Evolutionary conservation across 2,329 filamentous ascomycete genomes (phyloP).

Genomic region (Myriosclerotinia curreyana): DNA sequence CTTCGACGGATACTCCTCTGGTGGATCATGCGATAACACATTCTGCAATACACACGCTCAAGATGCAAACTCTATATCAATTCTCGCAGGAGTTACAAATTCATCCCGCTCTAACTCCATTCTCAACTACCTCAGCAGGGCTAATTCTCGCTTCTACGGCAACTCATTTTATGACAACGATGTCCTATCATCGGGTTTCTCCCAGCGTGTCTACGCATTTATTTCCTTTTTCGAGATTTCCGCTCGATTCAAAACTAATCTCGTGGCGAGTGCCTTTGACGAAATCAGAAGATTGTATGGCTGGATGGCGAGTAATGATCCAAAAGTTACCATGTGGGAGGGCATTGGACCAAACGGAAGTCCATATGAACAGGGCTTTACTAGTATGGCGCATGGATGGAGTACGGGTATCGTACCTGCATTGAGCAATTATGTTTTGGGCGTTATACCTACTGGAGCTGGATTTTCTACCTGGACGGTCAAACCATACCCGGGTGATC

Average conservation of each 20-base stretch:
- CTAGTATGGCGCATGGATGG: slow-evolving; percentile 52
- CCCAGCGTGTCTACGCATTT: slow-evolving; percentile 50
- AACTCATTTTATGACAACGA: slow-evolving; percentile 53
- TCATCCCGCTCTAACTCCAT: slow-evolving; percentile 38
- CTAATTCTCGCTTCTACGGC: slow-evolving; percentile 45
- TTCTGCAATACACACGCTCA: slow-evolving; percentile 44
- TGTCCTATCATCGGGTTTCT: slow-evolving; percentile 42
- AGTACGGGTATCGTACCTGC: slow-evolving; percentile 50
- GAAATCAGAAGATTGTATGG: slow-evolving; percentile 49
- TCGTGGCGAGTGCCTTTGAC: slow-evolving; percentile 43
- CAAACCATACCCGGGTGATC: slow-evolving; percentile 40
- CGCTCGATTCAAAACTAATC: slow-evolving; percentile 46
- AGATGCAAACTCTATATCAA: slow-evolving; percentile 50
- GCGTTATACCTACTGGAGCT: slow-evolving; percentile 45
- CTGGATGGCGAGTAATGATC: slow-evolving; percentile 50
- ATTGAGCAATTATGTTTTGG: slow-evolving; percentile 47
- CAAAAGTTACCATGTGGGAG: slow-evolving; percentile 50
- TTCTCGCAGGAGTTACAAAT: slow-evolving; percentile 43
- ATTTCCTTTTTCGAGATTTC: slow-evolving; percentile 52
- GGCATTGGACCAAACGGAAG: slow-evolving; percentile 46
- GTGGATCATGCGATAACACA: slow-evolving; percentile 36
- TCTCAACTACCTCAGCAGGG: slow-evolving; percentile 43
- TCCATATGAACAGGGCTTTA: slow-evolving; percentile 48
- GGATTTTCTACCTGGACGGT: slow-evolving; percentile 47
- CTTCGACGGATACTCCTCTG: slow-evolving; percentile 39